Base-by-base conservation (phyloP, 78 protist genomes). In the Bigelowiella natans region DNA sequence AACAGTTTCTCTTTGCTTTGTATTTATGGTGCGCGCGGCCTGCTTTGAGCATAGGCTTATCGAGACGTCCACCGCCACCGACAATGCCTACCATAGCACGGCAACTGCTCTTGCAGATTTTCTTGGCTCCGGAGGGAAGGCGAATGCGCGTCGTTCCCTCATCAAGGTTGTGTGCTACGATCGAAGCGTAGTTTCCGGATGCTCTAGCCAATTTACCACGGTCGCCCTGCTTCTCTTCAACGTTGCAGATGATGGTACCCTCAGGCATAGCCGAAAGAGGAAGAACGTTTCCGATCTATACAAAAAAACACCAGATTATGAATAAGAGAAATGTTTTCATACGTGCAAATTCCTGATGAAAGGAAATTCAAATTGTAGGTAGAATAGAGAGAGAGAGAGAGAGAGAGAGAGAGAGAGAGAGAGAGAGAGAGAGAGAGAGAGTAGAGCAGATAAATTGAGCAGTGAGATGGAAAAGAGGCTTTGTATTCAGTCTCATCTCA, bases 31-130 rank as follows among this genome's bases (percentile, higher is more conserved):
- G 96, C 38, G 97, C 94, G 91, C 85, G 88, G 29, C 99, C 99
- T 88, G 99, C 99, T 96, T 98, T 98, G 73, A 99, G 94, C 85
- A 99, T 88, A 51, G 99, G 99, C 98, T 98, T 99, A 91, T 99
- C 99, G 40, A 94, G 95, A 88, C 99, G 98, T 38, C 99, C 99
- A 91, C 99, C 99, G 37, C 99, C 99, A 37, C 98, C 99, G 40
- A 98, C 95, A 40, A 99, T 88, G 88, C 99, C 99, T 34, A 99
- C 91, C 95, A 95, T 96, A 87, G 99, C 99, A 39, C 99, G 96
- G 95, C 96, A 89, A 31, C 2, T 1, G 3, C 96, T 92, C 31
- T 95, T 37, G 39, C 98, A 31, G 89, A 93, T 89, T 96, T 98
- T 98, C 95, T 98, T 97, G 93, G 95, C 26, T 36, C 96, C 99